These are phyloP conservation scores for Microcyclospora pomicola DNA, from an alignment of 2,329 filamentous ascomycete species.

Conservation along the genomic window DNA sequence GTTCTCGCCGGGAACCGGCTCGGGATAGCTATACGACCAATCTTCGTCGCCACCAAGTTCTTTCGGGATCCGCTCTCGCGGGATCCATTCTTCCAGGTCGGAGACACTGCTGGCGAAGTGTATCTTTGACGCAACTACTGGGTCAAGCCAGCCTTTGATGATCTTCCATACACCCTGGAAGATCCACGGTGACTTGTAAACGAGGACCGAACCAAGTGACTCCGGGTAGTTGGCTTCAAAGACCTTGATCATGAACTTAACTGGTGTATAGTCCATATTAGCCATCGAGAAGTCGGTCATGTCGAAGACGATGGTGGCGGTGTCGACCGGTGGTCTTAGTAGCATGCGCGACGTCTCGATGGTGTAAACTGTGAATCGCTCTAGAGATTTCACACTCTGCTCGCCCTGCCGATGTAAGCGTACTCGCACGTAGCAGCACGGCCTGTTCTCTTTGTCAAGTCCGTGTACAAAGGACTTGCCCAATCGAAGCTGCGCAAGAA, in stretches of 20 bases:
- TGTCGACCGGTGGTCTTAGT: conserved; percentile 68
- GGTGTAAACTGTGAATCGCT: conserved; percentile 81
- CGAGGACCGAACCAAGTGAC: conserved; percentile 72
- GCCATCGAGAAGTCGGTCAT: conserved; percentile 88
- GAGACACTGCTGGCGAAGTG: conserved; percentile 75
- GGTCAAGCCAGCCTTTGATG: conserved; percentile 90
- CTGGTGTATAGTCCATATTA: conserved; percentile 96
- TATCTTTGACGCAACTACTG: conserved; percentile 86
- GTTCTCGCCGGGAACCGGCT: conserved; percentile 66
- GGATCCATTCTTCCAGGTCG: conserved; percentile 67
- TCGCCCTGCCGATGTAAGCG: conserved; percentile 70
- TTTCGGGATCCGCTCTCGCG: conserved; percentile 54
- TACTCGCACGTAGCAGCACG: conserved; percentile 75
- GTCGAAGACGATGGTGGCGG: conserved; percentile 86
- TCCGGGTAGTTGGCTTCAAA: conserved; percentile 99
- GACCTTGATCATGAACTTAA: conserved; percentile 99
- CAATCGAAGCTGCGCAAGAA: conserved; percentile 69
- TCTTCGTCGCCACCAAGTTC: conserved; percentile 78
- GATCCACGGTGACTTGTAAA: conserved; percentile 94
- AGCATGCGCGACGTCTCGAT: conserved; percentile 91
- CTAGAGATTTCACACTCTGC: conserved; percentile 67
- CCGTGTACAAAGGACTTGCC: conserved; percentile 93
- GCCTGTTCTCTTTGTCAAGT: conserved; percentile 66
- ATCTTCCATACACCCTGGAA: conserved; percentile 98
- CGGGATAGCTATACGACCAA: conserved; percentile 70